Evolutionary conservation across 1,139 yeast species (phyloP), one percentile per base, ranked within the genome.

Genomic region (Protomyces arabidopsidicola): DNA sequence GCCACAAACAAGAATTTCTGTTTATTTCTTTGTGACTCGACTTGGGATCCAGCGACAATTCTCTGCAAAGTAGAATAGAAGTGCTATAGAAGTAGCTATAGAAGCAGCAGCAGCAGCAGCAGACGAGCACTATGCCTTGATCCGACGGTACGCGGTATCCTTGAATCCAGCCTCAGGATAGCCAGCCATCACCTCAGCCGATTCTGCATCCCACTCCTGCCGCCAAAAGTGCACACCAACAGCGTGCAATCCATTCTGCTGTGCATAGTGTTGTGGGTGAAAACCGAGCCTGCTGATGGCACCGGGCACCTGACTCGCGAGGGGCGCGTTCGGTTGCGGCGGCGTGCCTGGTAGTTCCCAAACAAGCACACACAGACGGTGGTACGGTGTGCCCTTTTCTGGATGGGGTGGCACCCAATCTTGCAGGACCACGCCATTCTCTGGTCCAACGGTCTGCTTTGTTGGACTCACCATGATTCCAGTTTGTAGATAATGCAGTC

Each of bases 171-270:
- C 65, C 12, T 45, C 50, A 9, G 65, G 60, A 22, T 55, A 53
- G 39, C 54, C 18, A 5, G 56, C 55, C 55, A 65, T 59, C 53
- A 63, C 45, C 16, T 34, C 20, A 31, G 54, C 52, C 22, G 60
- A 55, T 14, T 59, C 45, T 3, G 53, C 61, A 75, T 93, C 98
- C 83, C 86, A 93, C 53, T 76, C 78, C 70, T 87, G 85, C 80
- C 98, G 84, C 95, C 96, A 93, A 57, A 90, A 81, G 74, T 89
- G 95, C 1, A 96, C 97, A 35, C 98, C 98, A 54, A 91, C 84
- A 0, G 98, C 84, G 31, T 79, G 77, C 70, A 93, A 80, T 1
- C 78, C 74, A 73, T 88, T 73, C 8, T 75, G 68, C 4, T 77
- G 78, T 14, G 81, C 88, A 74, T 90, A 90, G 5, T 72, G 70